Evolutionary conservation across 2,329 filamentous ascomycete genomes (phyloP).

Genomic region (Colletotrichum siamense): DNA sequence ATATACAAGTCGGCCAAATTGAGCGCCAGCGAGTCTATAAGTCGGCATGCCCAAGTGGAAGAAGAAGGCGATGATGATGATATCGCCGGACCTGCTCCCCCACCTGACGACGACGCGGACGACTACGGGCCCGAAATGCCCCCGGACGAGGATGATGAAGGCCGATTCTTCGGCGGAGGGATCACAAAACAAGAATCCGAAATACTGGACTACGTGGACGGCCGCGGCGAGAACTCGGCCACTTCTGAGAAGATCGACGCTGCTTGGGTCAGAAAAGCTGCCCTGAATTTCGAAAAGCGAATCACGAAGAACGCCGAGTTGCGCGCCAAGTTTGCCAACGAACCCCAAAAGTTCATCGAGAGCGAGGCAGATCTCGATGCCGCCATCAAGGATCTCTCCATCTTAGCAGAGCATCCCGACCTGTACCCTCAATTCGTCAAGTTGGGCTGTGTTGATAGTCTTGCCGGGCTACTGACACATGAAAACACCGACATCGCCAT

Average conservation of each 20-base stretch:
- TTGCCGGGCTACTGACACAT: conserved; percentile 86
- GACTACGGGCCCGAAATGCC: conserved; percentile 28
- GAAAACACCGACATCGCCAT: conserved; percentile 98
- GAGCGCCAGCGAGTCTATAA: conserved; percentile 45
- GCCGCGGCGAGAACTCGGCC: conserved; percentile 38
- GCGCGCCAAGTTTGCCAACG: conserved; percentile 80
- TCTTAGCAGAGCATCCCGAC: conserved; percentile 85
- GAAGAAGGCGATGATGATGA: conserved; percentile 46
- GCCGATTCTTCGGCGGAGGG: conserved; percentile 93
- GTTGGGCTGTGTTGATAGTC: conserved; percentile 72
- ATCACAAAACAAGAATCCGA: conserved; percentile 81
- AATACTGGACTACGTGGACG: conserved; percentile 87
- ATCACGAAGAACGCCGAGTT: conserved; percentile 91
- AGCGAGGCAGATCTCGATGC: conserved; percentile 89
- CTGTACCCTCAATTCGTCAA: conserved; percentile 83
- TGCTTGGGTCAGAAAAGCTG: conserved; percentile 82
- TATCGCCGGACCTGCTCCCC: conserved; percentile 54
- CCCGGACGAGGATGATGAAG: conserved; percentile 87
- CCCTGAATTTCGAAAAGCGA: conserved; percentile 85
- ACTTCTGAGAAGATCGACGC: conserved; percentile 79
- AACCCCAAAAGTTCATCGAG: conserved; percentile 83
- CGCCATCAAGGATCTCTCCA: conserved; percentile 84
- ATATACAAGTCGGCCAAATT: conserved; percentile 69
- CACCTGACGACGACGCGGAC: conserved; percentile 52
- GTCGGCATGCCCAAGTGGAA: conserved; percentile 51